Evolutionary conservation across 2,329 filamentous ascomycete species (phyloP).

Genomic region (Endoconidiophora polonica): DNA sequence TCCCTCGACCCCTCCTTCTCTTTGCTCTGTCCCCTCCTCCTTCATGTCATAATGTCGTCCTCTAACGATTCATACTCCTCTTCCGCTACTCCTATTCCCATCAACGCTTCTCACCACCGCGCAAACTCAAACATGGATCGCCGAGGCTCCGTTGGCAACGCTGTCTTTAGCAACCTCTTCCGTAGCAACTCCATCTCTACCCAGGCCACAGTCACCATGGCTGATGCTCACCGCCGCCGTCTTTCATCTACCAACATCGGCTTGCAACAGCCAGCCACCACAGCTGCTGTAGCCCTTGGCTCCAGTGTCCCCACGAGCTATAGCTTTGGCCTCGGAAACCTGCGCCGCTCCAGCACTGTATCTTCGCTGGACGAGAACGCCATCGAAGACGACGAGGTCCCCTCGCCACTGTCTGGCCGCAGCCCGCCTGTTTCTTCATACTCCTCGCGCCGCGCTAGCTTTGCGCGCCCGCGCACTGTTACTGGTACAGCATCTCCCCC

Average conservation of each 20-base stretch:
- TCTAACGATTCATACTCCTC: conserved; percentile 5
- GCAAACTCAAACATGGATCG: conserved; percentile 24
- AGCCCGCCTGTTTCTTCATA: conserved; percentile 4
- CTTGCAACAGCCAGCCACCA: neutral
- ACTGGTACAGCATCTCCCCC: conserved; percentile 10
- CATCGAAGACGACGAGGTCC: conserved; percentile 49
- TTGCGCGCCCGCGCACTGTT: conserved; percentile 9
- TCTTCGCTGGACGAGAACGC: conserved; percentile 56
- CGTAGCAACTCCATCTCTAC: conserved; percentile 36
- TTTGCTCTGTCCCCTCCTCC: neutral
- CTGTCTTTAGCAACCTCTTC: conserved; percentile 42
- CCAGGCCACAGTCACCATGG: conserved; percentile 25
- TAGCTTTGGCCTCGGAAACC: conserved; percentile 17
- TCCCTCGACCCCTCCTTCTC: neutral
- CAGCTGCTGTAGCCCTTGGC: conserved; percentile 19
- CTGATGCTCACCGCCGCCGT: conserved; percentile 46
- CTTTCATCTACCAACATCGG: conserved; percentile 22
- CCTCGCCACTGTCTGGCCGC: conserved; percentile 17
- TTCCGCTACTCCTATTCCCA: conserved; percentile 16
- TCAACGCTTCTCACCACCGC: conserved; percentile 17
- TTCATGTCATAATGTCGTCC: neutral
- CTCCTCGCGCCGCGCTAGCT: conserved; percentile 10
- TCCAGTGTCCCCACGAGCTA: conserved; percentile 28
- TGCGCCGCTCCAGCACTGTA: conserved; percentile 51
- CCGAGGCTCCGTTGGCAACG: conserved; percentile 39